phyloP scores from a whole-genome alignment of 1,284 basidiomycete species.

The Inonotus obliquus region DNA sequence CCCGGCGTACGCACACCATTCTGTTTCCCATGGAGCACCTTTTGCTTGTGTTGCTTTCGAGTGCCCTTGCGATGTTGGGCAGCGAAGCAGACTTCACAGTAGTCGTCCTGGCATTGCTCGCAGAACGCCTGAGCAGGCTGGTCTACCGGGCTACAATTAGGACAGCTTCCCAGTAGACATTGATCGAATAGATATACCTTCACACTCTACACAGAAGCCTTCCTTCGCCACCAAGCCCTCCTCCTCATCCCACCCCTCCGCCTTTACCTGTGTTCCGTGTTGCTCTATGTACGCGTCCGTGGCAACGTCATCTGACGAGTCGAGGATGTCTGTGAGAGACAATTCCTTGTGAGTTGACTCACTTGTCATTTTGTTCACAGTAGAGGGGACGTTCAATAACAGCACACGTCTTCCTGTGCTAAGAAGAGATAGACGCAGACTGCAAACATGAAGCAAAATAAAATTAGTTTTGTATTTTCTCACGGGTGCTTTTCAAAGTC shows the following conservation, averaged over 20 bases:
- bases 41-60: conserved; percentile 59
- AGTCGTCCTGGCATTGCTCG: conserved; percentile 63
- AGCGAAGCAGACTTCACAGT: conserved; percentile 79
- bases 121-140: conserved; percentile 74
- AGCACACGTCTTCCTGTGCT: not conserved
- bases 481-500: not conserved
- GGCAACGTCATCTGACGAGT: conserved; percentile 8
- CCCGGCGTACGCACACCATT: conserved; percentile 27
- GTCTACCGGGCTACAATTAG: conserved; percentile 39
- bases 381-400: not conserved
- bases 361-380: conserved; percentile 2
- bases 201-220: conserved; percentile 76
- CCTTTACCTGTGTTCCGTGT: conserved; percentile 14
- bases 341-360: not conserved
- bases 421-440: not conserved
- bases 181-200: conserved; percentile 46
- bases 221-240: conserved; percentile 43
- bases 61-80: conserved; percentile 77
- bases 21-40: conserved; percentile 35
- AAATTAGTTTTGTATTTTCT: not conserved
- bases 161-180: not conserved
- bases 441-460: not conserved
- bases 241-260: conserved; percentile 65
- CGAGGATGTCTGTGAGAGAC: conserved; percentile 15
- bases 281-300: conserved; percentile 3